These are phyloP conservation scores for Mucor sp. DNA, from an alignment of 371 early-diverging fungal species.

Conservation along the genomic window DNA sequence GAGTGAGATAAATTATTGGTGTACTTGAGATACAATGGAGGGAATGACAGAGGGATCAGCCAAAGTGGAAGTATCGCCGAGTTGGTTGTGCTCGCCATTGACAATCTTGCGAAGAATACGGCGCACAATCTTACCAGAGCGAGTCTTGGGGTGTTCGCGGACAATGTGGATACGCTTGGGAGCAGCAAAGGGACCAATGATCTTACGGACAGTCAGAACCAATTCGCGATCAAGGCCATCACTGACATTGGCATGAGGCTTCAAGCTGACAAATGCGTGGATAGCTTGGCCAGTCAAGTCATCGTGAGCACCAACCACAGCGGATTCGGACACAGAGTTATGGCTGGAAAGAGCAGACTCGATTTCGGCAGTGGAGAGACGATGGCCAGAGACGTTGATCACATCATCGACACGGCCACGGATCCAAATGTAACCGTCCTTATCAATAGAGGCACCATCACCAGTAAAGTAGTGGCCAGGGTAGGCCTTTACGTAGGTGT, in stretches of 20 bases:
- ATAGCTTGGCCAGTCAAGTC: conserved; percentile 90
- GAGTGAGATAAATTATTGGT: neutral
- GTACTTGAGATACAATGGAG: conserved; percentile 12
- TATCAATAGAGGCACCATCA: conserved; percentile 85
- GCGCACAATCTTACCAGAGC: conserved; percentile 94
- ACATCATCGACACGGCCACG: conserved; percentile 95
- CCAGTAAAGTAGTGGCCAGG: conserved; percentile 90
- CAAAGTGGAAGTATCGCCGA: conserved; percentile 90
- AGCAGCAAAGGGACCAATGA: conserved; percentile 95
- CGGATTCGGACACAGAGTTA: conserved; percentile 85
- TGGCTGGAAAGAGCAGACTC: conserved; percentile 83
- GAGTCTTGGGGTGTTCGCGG: conserved; percentile 93
- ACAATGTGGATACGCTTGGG: conserved; percentile 85
- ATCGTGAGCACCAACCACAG: conserved; percentile 92
- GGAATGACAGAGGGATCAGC: conserved; percentile 62
- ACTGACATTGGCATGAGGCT: conserved; percentile 47
- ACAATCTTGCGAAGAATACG: conserved; percentile 88
- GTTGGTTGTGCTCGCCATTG: conserved; percentile 76
- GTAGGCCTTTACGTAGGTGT: conserved; percentile 89
- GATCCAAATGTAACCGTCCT: conserved; percentile 95
- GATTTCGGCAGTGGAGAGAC: conserved; percentile 94
- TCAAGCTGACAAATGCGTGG: conserved; percentile 72
- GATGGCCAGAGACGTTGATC: conserved; percentile 97
- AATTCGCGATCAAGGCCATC: conserved; percentile 64
- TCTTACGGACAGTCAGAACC: conserved; percentile 73